phyloP scores from a whole-genome alignment of 2,329 filamentous ascomycete species.

The Ambrosiella xylebori region DNA sequence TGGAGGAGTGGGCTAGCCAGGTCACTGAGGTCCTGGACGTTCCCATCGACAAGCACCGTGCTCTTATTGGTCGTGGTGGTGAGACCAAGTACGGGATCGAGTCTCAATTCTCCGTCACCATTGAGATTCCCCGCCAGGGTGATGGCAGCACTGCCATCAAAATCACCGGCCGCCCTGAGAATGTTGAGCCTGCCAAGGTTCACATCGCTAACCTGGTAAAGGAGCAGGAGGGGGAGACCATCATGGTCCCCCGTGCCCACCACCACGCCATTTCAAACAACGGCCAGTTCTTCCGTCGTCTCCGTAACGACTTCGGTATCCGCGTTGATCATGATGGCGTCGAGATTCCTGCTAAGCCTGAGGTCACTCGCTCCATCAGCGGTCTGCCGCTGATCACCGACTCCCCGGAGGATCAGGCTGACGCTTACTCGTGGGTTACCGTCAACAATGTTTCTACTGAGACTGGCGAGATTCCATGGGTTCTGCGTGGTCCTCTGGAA shows the following conservation, averaged over 20 bases:
- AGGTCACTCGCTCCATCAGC: conserved; percentile 38
- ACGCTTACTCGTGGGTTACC: conserved; percentile 69
- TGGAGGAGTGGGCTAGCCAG: conserved; percentile 69
- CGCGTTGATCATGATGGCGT: conserved; percentile 83
- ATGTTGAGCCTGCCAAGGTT: conserved; percentile 72
- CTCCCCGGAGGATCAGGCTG: conserved; percentile 45
- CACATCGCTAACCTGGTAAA: conserved; percentile 68
- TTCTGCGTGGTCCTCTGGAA: conserved; percentile 63
- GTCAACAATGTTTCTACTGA: conserved; percentile 46
- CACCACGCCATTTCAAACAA: conserved; percentile 80
- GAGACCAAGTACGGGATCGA: conserved; percentile 75
- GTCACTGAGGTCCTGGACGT: conserved; percentile 65
- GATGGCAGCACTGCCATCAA: conserved; percentile 72
- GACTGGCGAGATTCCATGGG: conserved; percentile 70
- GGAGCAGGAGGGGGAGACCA: conserved; percentile 71
- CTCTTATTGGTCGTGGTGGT: conserved; percentile 81
- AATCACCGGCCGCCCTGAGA: conserved; percentile 58
- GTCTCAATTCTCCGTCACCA: conserved; percentile 64
- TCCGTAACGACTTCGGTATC: conserved; percentile 72
- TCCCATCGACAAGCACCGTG: conserved; percentile 73
- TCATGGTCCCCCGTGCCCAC: conserved; percentile 65
- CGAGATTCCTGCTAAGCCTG: conserved; percentile 52
- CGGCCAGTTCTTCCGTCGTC: conserved; percentile 80
- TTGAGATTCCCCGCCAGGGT: conserved; percentile 85
- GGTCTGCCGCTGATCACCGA: conserved; percentile 86